These are phyloP conservation scores for Baffinella frigidus DNA, from an alignment of 208 protist species.

Conservation along the genomic window DNA sequence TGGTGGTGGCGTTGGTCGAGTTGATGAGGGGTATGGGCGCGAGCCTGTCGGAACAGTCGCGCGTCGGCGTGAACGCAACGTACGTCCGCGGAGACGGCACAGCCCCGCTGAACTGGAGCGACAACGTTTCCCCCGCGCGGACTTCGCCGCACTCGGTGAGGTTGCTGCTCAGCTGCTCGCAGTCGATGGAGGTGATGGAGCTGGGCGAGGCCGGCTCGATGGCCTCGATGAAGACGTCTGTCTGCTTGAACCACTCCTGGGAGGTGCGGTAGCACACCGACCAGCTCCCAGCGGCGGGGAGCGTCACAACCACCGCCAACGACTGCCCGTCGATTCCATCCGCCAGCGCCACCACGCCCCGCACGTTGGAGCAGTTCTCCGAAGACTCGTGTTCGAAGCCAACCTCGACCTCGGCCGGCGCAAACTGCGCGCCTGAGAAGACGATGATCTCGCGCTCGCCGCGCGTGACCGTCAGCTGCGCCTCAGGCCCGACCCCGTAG, in stretches of 20 bases:
- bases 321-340: background rate
- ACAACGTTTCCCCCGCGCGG: background rate
- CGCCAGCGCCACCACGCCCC: no score
- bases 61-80: background rate
- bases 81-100: background rate
- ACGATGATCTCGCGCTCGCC: no score
- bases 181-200: background rate
- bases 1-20: background rate
- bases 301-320: background rate
- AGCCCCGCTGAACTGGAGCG: background rate
- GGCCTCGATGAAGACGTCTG: background rate
- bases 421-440: no score
- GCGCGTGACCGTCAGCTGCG: no score
- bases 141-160: background rate
- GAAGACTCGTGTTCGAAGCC: no score
- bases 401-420: no score
- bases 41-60: background rate
- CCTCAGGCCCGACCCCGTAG: no score
- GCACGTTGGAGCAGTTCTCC: no score
- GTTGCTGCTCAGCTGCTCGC: background rate
- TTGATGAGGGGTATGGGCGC: background rate
- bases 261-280: background rate
- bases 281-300: background rate
- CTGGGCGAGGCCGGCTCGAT: background rate
- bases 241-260: background rate